phyloP scores from a whole-genome alignment of 2,329 filamentous ascomycete species.

The Ophiostoma piceae region DNA sequence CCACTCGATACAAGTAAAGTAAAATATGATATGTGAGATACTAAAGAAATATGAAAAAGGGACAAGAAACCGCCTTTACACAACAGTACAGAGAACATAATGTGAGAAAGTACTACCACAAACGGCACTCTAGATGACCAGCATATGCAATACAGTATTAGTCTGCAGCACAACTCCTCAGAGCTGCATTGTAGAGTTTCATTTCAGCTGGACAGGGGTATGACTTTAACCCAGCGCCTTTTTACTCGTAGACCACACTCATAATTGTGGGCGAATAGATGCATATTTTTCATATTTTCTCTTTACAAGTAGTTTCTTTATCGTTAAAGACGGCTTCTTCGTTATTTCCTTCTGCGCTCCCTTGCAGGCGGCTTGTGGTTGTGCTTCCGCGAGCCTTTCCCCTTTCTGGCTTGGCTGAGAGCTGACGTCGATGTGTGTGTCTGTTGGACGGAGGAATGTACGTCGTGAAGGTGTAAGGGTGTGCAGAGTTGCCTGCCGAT shows the following conservation, averaged over 20 bases:
- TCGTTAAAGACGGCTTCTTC: neutral
- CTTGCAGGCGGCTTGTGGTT: neutral
- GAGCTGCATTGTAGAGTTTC: slow-evolving; percentile 19
- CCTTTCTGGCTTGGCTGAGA: neutral
- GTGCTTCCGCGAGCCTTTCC: slow-evolving; percentile 3
- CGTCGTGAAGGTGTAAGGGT: neutral
- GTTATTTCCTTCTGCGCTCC: neutral
- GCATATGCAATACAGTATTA: slow-evolving; percentile 1
- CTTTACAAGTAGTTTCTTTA: neutral
- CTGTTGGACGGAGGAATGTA: slow-evolving; percentile 1
- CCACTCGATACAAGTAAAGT: neutral
- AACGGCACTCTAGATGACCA: neutral
- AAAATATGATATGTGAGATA: neutral
- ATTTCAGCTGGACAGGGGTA: slow-evolving; percentile 25
- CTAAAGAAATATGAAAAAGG: neutral
- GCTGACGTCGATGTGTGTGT: neutral
- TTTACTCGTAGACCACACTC: neutral
- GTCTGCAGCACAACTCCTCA: slow-evolving; percentile 4
- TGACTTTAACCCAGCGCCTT: neutral
- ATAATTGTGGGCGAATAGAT: slow-evolving; percentile 2
- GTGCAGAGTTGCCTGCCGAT: neutral
- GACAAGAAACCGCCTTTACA: neutral
- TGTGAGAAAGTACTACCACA: neutral
- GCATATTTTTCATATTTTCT: neutral
- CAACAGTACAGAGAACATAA: neutral